Evolutionary conservation across 1,284 basidiomycete genomes (phyloP).

Genomic region (Vanrija sp.): DNA sequence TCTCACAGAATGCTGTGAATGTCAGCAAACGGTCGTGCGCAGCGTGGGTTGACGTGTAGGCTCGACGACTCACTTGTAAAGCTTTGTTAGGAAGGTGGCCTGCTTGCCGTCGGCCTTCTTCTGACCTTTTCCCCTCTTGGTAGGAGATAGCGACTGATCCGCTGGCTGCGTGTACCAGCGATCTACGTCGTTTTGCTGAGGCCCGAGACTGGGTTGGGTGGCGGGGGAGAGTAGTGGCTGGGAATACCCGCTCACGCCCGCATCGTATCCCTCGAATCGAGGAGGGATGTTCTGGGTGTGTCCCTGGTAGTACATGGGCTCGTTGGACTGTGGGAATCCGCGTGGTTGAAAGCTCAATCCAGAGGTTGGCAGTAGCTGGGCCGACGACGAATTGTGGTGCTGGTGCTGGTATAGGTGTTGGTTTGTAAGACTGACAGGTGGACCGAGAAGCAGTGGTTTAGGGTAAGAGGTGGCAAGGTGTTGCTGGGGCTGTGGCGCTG

Average conservation of each 20-base stretch:
- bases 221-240: neutral
- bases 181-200: conserved; percentile 6
- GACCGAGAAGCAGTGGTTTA: no score
- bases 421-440: no score
- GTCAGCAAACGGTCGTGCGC: conserved; percentile 3
- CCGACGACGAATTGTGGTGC: no score
- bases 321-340: no score
- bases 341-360: no score
- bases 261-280: neutral
- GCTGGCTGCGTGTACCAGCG: conserved; percentile 18
- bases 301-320: no score
- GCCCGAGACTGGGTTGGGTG: neutral
- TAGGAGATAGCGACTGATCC: neutral
- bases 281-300: neutral
- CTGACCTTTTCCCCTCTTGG: conserved; percentile 8
- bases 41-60: neutral
- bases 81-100: conserved; percentile 85
- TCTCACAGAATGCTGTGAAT: conserved; percentile 23
- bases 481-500: no score
- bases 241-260: neutral
- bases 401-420: no score
- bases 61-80: conserved; percentile 69
- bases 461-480: no score
- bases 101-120: conserved; percentile 56
- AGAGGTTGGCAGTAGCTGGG: no score